Evolutionary conservation across 2,329 filamentous ascomycete genomes (phyloP).

Genomic region (Iodosphaeria phyllophila): DNA sequence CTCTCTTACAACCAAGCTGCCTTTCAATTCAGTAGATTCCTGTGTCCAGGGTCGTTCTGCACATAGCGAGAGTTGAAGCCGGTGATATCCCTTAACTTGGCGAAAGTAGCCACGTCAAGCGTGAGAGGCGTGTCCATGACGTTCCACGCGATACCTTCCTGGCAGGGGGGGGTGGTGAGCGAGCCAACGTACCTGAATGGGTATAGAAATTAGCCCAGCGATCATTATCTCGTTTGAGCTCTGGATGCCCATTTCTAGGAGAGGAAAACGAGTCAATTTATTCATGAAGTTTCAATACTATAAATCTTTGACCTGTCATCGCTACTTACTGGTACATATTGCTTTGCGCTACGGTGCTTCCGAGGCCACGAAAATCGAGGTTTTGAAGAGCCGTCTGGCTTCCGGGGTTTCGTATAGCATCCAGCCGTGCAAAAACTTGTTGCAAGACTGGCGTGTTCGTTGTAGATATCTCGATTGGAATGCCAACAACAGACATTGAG

Average conservation of each 20-base stretch:
- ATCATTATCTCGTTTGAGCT: background rate
- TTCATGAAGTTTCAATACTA: too few species aligned
- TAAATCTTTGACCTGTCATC: too few species aligned
- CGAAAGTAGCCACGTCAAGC: slow-evolving; percentile 28
- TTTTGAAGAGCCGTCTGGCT: too few species aligned
- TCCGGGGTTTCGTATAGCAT: slow-evolving; percentile 15
- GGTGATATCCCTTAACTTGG: slow-evolving; percentile 29
- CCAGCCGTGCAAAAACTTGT: slow-evolving; percentile 18
- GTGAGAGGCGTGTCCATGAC: slow-evolving; percentile 26
- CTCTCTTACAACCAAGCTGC: too few species aligned
- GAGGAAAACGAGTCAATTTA: slow-evolving; percentile 19
- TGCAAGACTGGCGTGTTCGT: slow-evolving; percentile 13
- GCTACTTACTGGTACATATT: too few species aligned
- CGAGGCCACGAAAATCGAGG: too few species aligned
- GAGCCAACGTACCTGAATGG: slow-evolving; percentile 33
- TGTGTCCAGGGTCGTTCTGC: too few species aligned
- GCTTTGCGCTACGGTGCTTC: too few species aligned
- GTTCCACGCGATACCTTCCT: slow-evolving; percentile 34
- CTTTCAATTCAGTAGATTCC: too few species aligned
- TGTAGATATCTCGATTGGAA: slow-evolving; percentile 16
- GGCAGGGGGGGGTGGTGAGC: slow-evolving; percentile 43
- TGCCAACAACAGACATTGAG: slow-evolving; percentile 16
- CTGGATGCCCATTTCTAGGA: slow-evolving; percentile 20
- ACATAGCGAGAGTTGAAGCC: slow-evolving; percentile 36
- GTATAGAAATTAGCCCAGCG: slow-evolving; percentile 13